Evolutionary conservation across 2,329 filamentous ascomycete genomes (phyloP).

Genomic region (Apiospora kogelbergensis): DNA sequence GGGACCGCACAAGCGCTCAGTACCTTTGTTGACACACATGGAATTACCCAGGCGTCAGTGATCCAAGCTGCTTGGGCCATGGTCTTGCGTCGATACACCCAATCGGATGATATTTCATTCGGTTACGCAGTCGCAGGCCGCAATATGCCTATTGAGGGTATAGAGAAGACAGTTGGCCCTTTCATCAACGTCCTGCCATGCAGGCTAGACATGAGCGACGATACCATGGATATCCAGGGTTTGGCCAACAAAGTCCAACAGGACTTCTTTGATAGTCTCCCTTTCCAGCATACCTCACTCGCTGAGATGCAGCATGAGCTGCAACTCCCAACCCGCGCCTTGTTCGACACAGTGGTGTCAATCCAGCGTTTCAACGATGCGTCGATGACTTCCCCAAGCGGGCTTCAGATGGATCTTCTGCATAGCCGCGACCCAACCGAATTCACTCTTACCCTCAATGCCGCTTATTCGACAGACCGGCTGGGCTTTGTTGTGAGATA

Average conservation of each 20-base stretch:
- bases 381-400: constrained; percentile 8
- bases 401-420: constrained; percentile 11
- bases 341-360: constrained; percentile 36
- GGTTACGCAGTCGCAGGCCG: constrained; percentile 42
- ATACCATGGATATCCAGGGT: neutral
- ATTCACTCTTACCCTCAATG: constrained; percentile 13
- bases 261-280: constrained; percentile 9
- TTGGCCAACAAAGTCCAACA: constrained; percentile 10
- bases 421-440: constrained; percentile 12
- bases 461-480: constrained; percentile 8
- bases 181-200: constrained; percentile 29
- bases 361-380: constrained; percentile 12
- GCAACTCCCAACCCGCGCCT: constrained; percentile 35
- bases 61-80: constrained; percentile 42
- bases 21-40: constrained; percentile 1
- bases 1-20: neutral
- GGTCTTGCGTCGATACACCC: constrained; percentile 35
- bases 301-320: constrained; percentile 12
- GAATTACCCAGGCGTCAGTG: constrained; percentile 23
- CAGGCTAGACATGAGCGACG: constrained; percentile 27
- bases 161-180: constrained; percentile 21
- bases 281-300: constrained; percentile 11
- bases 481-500: constrained; percentile 8
- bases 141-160: constrained; percentile 16
- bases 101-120: constrained; percentile 38